Conservation (phyloP, 352 stramenopile genomes). For the Globisporangium yorkense region DNA sequence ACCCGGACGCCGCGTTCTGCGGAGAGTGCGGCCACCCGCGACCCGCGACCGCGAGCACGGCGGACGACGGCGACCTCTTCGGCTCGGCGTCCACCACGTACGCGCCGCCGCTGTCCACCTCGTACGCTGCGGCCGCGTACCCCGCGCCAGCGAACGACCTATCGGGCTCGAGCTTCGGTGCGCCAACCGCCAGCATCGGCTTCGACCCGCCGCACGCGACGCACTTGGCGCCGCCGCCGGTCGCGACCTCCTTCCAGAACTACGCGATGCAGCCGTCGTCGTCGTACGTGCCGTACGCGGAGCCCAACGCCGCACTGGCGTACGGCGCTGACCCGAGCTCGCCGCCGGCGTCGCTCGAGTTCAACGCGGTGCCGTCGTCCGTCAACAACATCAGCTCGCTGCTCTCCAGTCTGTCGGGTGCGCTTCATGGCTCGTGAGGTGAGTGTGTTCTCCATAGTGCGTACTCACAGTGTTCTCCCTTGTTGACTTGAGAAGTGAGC, state of each 20-base stretch:
- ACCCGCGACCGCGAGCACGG: conserved; percentile 3
- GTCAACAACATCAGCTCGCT: conserved; percentile 54
- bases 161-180: conserved; percentile 16
- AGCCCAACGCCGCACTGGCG: not conserved
- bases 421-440: not conserved
- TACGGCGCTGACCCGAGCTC: conserved; percentile 14
- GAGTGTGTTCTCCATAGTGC: not conserved
- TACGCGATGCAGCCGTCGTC: conserved; percentile 17
- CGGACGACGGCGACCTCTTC: conserved; percentile 57
- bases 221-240: conserved; percentile 11
- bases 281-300: conserved; percentile 15
- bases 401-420: conserved; percentile 53
- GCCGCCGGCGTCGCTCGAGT: conserved; percentile 38
- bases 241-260: conserved; percentile 12
- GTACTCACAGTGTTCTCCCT: not conserved
- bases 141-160: conserved; percentile 6
- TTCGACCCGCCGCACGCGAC: conserved; percentile 22
- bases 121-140: not conserved
- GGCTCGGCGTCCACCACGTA: conserved; percentile 28
- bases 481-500: conserved; percentile 18
- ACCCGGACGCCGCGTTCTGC: conserved; percentile 59
- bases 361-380: conserved; percentile 27
- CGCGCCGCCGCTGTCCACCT: not conserved
- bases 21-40: conserved; percentile 66
- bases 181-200: conserved; percentile 19